phyloP scores from a whole-genome alignment of 257 asterid genomes.

The Solanum lycopersicoides region DNA sequence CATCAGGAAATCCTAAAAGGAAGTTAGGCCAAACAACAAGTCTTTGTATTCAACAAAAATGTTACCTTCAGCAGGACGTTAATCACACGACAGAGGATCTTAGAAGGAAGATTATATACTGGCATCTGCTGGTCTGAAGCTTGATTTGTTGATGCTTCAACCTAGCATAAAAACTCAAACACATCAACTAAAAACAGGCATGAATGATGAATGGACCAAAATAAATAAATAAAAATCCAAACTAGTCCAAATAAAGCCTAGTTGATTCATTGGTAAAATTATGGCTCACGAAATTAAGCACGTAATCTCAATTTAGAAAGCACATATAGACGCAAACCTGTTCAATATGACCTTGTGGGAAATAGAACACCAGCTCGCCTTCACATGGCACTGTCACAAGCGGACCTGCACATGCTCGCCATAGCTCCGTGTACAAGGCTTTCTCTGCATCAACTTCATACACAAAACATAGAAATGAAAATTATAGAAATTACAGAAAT shows the following conservation, averaged over 20 bases:
- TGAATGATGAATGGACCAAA: not conserved
- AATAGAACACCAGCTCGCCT: conserved; percentile 68
- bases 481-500: not conserved
- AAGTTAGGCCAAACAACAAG: not conserved
- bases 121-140: conserved; percentile 92
- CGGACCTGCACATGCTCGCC: conserved; percentile 99
- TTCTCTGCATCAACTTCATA: conserved; percentile 56
- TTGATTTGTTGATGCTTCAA: conserved; percentile 94
- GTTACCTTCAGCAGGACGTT: conserved; percentile 72
- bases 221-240: not conserved
- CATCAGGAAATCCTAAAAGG: not conserved
- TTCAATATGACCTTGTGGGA: conserved; percentile 97
- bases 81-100: conserved; percentile 83
- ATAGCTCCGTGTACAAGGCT: conserved; percentile 81
- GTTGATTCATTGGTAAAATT: not conserved
- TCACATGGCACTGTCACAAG: conserved; percentile 86
- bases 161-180: conserved; percentile 29
- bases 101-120: conserved; percentile 71
- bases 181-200: not conserved
- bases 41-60: not conserved
- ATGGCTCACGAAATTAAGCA: not conserved
- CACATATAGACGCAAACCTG: conserved; percentile 37
- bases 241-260: not conserved
- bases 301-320: not conserved
- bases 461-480: not conserved